Evolutionary conservation across 2,329 filamentous ascomycete species (phyloP), one percentile per base, ranked within the genome.

Genomic region (Lizonia empirigonia): DNA sequence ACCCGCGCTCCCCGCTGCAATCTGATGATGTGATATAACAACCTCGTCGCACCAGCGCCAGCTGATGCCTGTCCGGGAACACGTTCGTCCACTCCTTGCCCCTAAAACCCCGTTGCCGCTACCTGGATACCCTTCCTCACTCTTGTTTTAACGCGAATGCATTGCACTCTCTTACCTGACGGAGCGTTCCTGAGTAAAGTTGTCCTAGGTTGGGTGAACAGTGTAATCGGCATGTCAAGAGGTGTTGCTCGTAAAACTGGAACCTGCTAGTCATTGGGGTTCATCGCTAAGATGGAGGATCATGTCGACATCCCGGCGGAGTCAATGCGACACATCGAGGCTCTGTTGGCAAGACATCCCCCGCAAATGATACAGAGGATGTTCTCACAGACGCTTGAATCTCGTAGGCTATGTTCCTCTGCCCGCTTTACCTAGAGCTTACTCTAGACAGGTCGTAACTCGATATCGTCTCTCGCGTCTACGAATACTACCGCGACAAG

Each of bases 11-110:
- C 68, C 65, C 65, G 66, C 68, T 67, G 63, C 64, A 59, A 56
- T 56, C 61, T 62, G 64, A 62, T 68, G 68, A 70, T 68, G 65
- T 70, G 67, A 71, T 67, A 68, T 69, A 70, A 69, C 62, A 64
- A 57, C 63, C 64, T 60, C 54, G 67, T 72, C 68, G 50, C 52
- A 46, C 42, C 32, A 42, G 58, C 68, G 66, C 65, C 54, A 67
- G 62, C 63, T 61, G 65, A 62, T 59, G 62, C 62, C 58, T 65
- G 56, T 44, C 55, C 63, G 63, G 65, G 61, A 55, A 63, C 60
- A 65, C 65, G 59, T 65, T 66, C 61, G 63, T 70, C 64, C 63
- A 69, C 59, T 64, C 64, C 59, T 65, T 64, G 53, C 50, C 59
- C 41, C 61, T 57, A 56, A 55, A 60, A 59, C 22, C 56, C 53